Base-by-base conservation (phyloP, 495 filamentous ascomycete genomes). In the Penicillium psychrofluorescens region DNA sequence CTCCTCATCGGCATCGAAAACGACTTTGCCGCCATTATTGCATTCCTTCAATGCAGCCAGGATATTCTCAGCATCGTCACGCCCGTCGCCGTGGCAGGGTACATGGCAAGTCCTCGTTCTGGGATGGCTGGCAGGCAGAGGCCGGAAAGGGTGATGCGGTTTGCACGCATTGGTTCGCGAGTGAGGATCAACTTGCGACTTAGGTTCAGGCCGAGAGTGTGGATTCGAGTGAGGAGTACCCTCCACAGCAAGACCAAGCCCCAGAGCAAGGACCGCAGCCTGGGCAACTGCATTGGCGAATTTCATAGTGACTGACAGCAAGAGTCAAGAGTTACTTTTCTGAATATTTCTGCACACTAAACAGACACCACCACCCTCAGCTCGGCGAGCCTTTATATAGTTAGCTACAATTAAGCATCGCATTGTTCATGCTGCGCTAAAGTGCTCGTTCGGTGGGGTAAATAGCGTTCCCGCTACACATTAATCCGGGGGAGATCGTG, bases 1-100 rank as follows among this genome's bases (percentile, higher is more conserved):
- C 5, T 67, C 62, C 45, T 59, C 67, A n/a, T 65, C 64, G 14
- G 58, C 55, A 14, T 72, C 67, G 49, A 86, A 85, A 8, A 86
- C 70, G 6, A 83, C 77, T 44, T 76, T 77, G 4, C 81, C 83
- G 12, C 81, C 83, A 56, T 81, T 64, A 54, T 86, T 86, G 61
- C 83, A 86, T 16, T 71, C 49, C 32, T 79, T 66, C 35, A 84
- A 54, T 4, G 82, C 79, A 1, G 66, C 53, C 3, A 85, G 60
- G 40, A 87, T 78, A 39, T 74, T 63, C 5, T 60, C 44, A 9
- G 82, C 76, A 45, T 85, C 83, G 44, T 87, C 81, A 7, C 57
- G 61, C 1, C 74, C 63, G 28, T 78, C 55, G 16, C 66, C 71
- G 39, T 66, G 40, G 32, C 36, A 54, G 14, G 48, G 43, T 10